A percentile compares a stretch with the other conserved stretches of the same genome.
These are phyloP conservation scores for Heliamphora exappendiculata DNA, from an alignment of 148 eudicot genomes.

Conservation along the genomic window DNA sequence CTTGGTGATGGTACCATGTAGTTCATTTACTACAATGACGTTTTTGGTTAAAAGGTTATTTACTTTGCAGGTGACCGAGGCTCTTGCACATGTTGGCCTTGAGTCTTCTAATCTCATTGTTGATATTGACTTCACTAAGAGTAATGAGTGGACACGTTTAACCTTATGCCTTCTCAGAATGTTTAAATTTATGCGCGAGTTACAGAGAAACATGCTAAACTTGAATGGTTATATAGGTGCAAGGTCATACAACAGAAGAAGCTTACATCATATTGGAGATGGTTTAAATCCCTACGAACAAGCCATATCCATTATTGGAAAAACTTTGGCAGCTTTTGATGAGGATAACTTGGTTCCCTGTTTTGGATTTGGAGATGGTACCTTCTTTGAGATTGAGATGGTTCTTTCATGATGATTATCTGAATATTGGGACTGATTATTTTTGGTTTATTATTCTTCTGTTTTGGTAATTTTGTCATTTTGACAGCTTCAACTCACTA, in stretches of 20 bases:
- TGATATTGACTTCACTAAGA: constrained; percentile 40
- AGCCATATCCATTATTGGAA: constrained; percentile 37
- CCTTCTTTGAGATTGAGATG: constrained; percentile 9
- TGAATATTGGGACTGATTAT: background rate
- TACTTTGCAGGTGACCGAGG: constrained; percentile 30
- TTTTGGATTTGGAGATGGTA: constrained; percentile 49
- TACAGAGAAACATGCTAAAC: constrained; percentile 15
- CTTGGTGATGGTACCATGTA: background rate
- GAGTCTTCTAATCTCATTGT: constrained; percentile 41
- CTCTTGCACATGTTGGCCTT: constrained; percentile 32
- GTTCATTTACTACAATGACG: background rate
- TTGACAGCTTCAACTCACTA: constrained; percentile 35
- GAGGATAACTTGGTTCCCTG: constrained; percentile 45
- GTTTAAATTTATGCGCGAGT: background rate
- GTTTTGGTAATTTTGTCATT: background rate
- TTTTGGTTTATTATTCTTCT: background rate
- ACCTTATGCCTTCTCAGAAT: background rate
- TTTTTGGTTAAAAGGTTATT: constrained; percentile 1
- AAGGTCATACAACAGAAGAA: constrained; percentile 37
- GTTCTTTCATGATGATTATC: background rate
- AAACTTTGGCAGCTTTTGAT: constrained; percentile 41
- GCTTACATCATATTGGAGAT: constrained; percentile 35
- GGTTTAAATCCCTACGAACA: constrained; percentile 38
- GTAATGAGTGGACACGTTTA: constrained; percentile 47
- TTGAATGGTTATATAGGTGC: constrained; percentile 40